A percentile compares a stretch with the other conserved stretches of the same genome.
phyloP scores from a whole-genome alignment of 352 stramenopile species.

The Thalassiosira hispida region DNA sequence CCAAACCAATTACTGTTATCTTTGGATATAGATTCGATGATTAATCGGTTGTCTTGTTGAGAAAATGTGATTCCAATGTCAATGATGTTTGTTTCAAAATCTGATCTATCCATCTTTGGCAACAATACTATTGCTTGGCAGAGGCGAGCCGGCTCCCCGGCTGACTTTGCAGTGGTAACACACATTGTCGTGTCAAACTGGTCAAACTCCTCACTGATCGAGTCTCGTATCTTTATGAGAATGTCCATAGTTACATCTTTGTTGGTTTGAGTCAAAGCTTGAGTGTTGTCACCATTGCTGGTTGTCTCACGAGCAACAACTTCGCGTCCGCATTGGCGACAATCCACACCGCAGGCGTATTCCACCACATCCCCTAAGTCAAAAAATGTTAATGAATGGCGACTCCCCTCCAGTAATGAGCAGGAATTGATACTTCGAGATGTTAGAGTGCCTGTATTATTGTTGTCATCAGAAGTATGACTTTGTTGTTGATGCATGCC shows the following conservation, averaged over 20 bases:
- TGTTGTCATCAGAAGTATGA: background rate
- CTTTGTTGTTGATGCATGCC: constrained; percentile 5
- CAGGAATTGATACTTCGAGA: constrained; percentile 16
- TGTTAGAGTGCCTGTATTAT: background rate
- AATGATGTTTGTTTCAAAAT: background rate
- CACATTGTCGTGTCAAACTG: constrained; percentile 14
- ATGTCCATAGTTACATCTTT: constrained; percentile 3
- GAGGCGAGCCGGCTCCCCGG: constrained; percentile 1
- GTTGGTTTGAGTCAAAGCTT: background rate
- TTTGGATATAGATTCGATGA: constrained; percentile 18
- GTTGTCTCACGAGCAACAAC: background rate
- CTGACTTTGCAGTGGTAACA: constrained; percentile 11
- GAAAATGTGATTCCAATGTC: constrained; percentile 28
- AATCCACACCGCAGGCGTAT: constrained; percentile 26
- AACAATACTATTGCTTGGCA: constrained; percentile 28
- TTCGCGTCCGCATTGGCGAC: background rate
- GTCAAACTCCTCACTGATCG: background rate
- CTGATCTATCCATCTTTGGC: constrained; percentile 12
- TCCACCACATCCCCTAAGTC: constrained; percentile 25
- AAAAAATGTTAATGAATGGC: constrained; percentile 15
- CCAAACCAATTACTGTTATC: constrained; percentile 13
- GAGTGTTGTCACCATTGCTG: background rate
- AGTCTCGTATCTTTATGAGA: constrained; percentile 8
- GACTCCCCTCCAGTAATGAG: constrained; percentile 10
- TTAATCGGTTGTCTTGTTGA: constrained; percentile 15